These are phyloP conservation scores for Cladosporium sp. DNA, from an alignment of 2,329 filamentous ascomycete genomes.

Conservation along the genomic window DNA sequence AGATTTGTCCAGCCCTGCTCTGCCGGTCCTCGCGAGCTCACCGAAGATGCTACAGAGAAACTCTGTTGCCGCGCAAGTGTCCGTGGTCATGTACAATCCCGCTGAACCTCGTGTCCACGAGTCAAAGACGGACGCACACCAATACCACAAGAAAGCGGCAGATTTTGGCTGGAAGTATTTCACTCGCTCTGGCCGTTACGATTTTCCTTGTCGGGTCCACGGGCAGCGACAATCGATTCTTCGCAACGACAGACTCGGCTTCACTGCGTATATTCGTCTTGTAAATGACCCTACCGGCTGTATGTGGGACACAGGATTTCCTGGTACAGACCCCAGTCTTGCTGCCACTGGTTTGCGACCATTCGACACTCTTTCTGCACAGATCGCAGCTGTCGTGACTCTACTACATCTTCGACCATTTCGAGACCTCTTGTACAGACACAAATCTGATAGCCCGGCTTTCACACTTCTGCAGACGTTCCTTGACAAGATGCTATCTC, in stretches of 20 bases:
- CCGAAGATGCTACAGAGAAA: slow-evolving; percentile 35
- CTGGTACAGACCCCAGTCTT: slow-evolving; percentile 43
- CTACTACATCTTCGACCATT: slow-evolving; percentile 58
- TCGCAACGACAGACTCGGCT: slow-evolving; percentile 57
- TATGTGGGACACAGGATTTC: slow-evolving; percentile 48
- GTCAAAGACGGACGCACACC: slow-evolving; percentile 54
- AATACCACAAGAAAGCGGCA: slow-evolving; percentile 54
- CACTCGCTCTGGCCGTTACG: slow-evolving; percentile 51
- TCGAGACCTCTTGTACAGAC: slow-evolving; percentile 50
- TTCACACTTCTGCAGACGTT: slow-evolving; percentile 16
- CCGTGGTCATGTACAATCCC: slow-evolving; percentile 61
- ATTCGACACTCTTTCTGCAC: slow-evolving; percentile 29
- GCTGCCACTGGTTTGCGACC: slow-evolving; percentile 55
- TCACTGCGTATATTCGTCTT: slow-evolving; percentile 59
- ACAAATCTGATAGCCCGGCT: not conserved
- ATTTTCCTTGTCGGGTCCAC: slow-evolving; percentile 54
- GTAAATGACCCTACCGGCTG: slow-evolving; percentile 57
- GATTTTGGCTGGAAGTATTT: slow-evolving; percentile 65
- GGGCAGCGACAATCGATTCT: slow-evolving; percentile 56
- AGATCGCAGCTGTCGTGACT: slow-evolving; percentile 52
- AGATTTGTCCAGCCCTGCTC: slow-evolving; percentile 26
- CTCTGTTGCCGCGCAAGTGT: slow-evolving; percentile 55
- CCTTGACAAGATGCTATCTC: slow-evolving; percentile 27
- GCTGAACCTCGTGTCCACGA: slow-evolving; percentile 56
- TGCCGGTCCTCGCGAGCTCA: slow-evolving; percentile 25